These are phyloP conservation scores for Umbelopsis vinacea DNA, from an alignment of 192 early-diverging fungal species.

Conservation along the genomic window DNA sequence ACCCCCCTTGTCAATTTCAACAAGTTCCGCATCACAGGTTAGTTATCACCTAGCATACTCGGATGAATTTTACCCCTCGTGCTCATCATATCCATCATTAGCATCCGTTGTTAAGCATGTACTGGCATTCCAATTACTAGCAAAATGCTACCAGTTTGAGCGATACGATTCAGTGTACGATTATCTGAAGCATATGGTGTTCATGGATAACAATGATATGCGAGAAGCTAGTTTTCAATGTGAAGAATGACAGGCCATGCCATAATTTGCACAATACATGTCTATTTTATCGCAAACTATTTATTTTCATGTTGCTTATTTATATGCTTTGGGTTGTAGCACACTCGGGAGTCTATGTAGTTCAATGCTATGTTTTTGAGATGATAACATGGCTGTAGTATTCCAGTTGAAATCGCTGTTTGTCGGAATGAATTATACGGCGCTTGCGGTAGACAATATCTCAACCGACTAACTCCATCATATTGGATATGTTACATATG, in stretches of 20 bases:
- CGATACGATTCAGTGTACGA: constrained; percentile 43
- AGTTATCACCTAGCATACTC: background rate
- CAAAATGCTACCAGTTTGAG: constrained; percentile 51
- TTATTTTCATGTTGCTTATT: background rate
- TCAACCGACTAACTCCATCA: no score
- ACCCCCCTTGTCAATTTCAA: constrained; percentile 58
- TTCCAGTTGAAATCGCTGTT: no score
- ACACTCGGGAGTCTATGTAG: no score
- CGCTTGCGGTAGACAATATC: no score
- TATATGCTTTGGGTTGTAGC: background rate
- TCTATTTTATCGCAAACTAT: background rate
- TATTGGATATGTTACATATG: no score
- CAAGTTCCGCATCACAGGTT: constrained; percentile 59
- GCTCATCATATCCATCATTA: constrained; percentile 3
- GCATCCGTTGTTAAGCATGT: constrained; percentile 58
- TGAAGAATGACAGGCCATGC: constrained; percentile 24
- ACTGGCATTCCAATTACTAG: constrained; percentile 55
- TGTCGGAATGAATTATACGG: no score
- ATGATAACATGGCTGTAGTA: no score
- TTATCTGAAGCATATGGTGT: constrained; percentile 30
- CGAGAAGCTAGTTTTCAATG: constrained; percentile 34
- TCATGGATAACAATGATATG: constrained; percentile 35
- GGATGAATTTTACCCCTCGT: background rate
- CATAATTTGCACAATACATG: background rate
- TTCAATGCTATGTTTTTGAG: no score